phyloP scores from a whole-genome alignment of 306 rosid genomes.

The Gleditsia sinensis region DNA sequence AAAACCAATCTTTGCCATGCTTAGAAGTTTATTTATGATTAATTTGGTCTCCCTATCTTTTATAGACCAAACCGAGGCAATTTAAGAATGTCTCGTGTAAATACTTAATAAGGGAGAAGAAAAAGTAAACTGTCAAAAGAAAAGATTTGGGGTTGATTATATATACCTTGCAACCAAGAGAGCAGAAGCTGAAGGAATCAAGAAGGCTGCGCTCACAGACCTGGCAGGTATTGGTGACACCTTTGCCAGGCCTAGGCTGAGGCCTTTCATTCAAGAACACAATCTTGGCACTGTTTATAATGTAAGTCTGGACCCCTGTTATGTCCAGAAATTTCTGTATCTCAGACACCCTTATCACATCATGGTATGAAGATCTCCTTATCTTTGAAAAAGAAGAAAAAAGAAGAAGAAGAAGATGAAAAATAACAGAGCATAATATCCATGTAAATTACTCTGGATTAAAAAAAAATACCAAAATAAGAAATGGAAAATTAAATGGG shows the following conservation, averaged over 20 bases:
- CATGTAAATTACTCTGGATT: constrained; percentile 7
- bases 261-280: constrained; percentile 75
- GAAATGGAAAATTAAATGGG: constrained; percentile 22
- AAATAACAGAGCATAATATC: constrained; percentile 29
- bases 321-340: constrained; percentile 70
- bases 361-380: constrained; percentile 81
- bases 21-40: no score
- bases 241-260: constrained; percentile 69
- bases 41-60: no score
- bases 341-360: constrained; percentile 72
- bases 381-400: constrained; percentile 41
- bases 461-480: constrained; percentile 13
- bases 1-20: no score
- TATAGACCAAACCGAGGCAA: no score
- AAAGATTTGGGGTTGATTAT: not conserved
- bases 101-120: not conserved
- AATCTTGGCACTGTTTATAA: constrained; percentile 72
- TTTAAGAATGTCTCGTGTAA: no score
- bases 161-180: constrained; percentile 71
- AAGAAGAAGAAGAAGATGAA: not conserved
- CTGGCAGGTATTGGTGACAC: constrained; percentile 62
- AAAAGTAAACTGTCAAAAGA: not conserved
- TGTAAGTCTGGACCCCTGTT: constrained; percentile 61
- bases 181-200: constrained; percentile 68
- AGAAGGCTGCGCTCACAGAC: constrained; percentile 66